phyloP scores from a whole-genome alignment of 768 basidiomycete genomes.

The Suillus clintonianus region DNA sequence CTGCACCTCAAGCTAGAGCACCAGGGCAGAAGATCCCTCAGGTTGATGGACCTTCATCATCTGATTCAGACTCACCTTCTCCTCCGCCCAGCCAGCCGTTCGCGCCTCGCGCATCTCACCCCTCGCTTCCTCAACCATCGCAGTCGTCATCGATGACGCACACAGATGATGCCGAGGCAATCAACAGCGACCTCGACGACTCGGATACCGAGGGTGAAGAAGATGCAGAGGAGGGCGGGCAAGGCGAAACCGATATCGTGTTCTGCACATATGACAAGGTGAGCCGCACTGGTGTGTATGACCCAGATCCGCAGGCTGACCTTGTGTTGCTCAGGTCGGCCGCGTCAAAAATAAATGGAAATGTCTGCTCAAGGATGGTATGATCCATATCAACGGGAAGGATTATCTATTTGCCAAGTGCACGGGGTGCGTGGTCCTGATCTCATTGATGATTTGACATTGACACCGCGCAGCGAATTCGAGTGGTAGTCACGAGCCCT shows the following conservation, averaged over 20 bases:
- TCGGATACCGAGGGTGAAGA: constrained; percentile 87
- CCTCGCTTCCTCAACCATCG: constrained; percentile 69
- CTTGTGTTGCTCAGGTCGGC: constrained; percentile 65
- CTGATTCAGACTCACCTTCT: constrained; percentile 70
- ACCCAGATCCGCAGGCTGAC: neutral
- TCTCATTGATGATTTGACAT: constrained; percentile 1
- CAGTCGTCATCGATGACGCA: constrained; percentile 38
- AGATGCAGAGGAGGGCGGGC: constrained; percentile 75
- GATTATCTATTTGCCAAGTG: constrained; percentile 98
- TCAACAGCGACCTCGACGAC: constrained; percentile 96
- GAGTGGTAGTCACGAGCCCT: constrained; percentile 38
- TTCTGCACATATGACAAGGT: constrained; percentile 99
- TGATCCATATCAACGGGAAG: constrained; percentile 95
- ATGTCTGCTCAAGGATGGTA: constrained; percentile 94
- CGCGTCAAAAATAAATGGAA: constrained; percentile 99
- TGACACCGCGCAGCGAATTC: constrained; percentile 37
- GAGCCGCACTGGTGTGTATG: constrained; percentile 13
- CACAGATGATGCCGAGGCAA: constrained; percentile 72
- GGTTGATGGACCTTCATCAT: constrained; percentile 73
- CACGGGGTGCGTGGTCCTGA: constrained; percentile 70
- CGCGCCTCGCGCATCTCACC: constrained; percentile 72
- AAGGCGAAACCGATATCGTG: constrained; percentile 85
- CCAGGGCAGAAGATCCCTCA: constrained; percentile 59
- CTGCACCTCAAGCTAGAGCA: neutral
- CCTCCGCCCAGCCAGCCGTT: constrained; percentile 62